A percentile compares a stretch with the other conserved stretches of the same genome.
Conservation (phyloP, 1,284 basidiomycete species). For the Ceratobasidium sp. region DNA sequence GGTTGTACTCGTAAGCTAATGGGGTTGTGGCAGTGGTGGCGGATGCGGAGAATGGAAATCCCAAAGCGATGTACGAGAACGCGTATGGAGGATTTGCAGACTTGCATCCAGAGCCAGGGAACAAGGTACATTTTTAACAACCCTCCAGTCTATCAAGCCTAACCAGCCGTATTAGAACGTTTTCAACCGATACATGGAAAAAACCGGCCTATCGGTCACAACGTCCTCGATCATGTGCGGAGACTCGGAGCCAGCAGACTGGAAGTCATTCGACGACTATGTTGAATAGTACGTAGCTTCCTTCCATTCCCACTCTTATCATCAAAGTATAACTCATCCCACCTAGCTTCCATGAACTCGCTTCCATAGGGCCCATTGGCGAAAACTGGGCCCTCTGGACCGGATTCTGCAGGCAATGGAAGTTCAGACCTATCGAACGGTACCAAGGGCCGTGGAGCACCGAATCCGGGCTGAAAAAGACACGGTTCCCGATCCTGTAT, state of each 20-base stretch:
- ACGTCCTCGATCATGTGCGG: constrained; percentile 45
- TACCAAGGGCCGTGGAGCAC: constrained; percentile 50
- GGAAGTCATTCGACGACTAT: constrained; percentile 41
- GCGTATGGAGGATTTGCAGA: constrained; percentile 12
- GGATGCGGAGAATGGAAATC: constrained; percentile 19
- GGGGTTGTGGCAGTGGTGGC: constrained; percentile 1
- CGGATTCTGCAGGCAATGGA: constrained; percentile 47
- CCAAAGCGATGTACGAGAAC: constrained; percentile 3
- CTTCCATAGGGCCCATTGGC: constrained; percentile 49
- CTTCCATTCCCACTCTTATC: neutral
- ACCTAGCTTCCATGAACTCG: constrained; percentile 49
- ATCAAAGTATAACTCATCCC: neutral
- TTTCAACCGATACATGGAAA: constrained; percentile 36
- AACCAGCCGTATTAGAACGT: constrained; percentile 11
- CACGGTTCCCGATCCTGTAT: constrained; percentile 51
- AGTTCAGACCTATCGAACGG: constrained; percentile 51
- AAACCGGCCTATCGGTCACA: neutral
- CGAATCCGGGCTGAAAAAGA: constrained; percentile 49
- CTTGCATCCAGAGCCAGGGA: neutral
- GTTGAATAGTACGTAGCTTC: constrained; percentile 30
- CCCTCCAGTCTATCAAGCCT: neutral
- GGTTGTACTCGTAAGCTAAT: neutral
- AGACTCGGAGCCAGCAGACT: constrained; percentile 31
- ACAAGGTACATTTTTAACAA: constrained; percentile 5
- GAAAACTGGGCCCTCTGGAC: constrained; percentile 50